Conservation (phyloP, 225 moss, liverwort and hornwort genomes). For the Pleurozium schreberi region DNA sequence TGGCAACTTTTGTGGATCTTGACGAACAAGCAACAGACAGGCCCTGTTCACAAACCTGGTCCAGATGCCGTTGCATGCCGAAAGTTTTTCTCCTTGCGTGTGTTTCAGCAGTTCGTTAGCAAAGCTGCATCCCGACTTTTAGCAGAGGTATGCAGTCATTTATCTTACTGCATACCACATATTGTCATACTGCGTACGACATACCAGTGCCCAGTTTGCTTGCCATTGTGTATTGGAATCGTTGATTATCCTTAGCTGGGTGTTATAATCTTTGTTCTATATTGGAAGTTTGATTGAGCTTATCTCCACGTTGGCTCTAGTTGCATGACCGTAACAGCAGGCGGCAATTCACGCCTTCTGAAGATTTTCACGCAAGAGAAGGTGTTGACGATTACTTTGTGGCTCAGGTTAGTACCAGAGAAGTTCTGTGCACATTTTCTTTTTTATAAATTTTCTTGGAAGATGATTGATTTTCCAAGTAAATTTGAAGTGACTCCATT, state of each 20-base stretch:
- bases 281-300: background rate
- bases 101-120: conserved; percentile 66
- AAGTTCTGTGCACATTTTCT: background rate
- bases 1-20: conserved; percentile 93
- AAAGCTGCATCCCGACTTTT: conserved; percentile 74
- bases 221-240: background rate
- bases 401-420: conserved; percentile 55
- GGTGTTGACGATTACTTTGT: conserved; percentile 92
- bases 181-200: background rate
- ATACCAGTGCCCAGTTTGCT: background rate
- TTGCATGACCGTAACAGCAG: conserved; percentile 98
- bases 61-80: conserved; percentile 7
- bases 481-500: background rate
- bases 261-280: background rate
- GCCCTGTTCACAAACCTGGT: conserved; percentile 42
- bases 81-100: conserved; percentile 44
- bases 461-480: background rate
- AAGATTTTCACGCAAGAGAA: conserved; percentile 90
- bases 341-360: conserved; percentile 71
- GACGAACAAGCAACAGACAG: conserved; percentile 44
- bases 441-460: background rate
- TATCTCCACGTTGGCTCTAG: conserved; percentile 30
- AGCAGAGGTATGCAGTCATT: conserved; percentile 51
- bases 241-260: background rate
- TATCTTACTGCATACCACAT: background rate